Evolutionary conservation across 306 rosid species (phyloP), one percentile per base, ranked within the genome.

Genomic region (Casuarina equisetifolia): DNA sequence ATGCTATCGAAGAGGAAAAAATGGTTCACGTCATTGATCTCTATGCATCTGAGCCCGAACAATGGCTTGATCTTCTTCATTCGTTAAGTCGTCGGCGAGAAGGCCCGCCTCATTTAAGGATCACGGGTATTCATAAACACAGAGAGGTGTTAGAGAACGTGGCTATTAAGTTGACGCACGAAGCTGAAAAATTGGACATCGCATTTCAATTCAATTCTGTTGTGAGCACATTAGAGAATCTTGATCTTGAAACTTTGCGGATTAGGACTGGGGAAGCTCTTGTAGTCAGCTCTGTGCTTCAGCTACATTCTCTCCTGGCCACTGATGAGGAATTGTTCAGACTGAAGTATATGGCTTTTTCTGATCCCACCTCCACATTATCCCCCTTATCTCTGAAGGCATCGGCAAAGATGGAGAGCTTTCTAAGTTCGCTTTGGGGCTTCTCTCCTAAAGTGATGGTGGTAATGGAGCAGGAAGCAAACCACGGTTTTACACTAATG

Each of bases 221-320:
- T 11, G 90, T 92, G 32, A 84, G 95, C 87, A 92, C 84, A 73
- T 46, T 92, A 50, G 97, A 92, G 70, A 86, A 88, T 73, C 92
- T 94, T 48, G 89, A 90, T 49, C 73, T 94, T 2, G 93, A 88
- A 44, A 89, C 79, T 69, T 88, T 94, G 88, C 86, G 85, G 48
- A 89, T 94, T 25, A 89, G 85, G 85, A 86, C 92, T 19, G 98
- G 98, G 9, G 98, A 94, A 42, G 97, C 97, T 35, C 85, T 94
- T 66, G 97, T 97, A 7, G 86, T 94, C 0, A 85, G 92, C 81
- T 89, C 92, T 3, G 91, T 89, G 7, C 93, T 94, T 68, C 93
- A 89, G 76, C 87, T 94, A 52, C 98, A 94, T 76, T 79, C 90
- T 7, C 90, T 94, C 45, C 90, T 92, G 51, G 92, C 97, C 2